Evolutionary conservation across 2,329 filamentous ascomycete species (phyloP), one percentile per base, ranked within the genome.

Genomic region (Apiospora aurea): DNA sequence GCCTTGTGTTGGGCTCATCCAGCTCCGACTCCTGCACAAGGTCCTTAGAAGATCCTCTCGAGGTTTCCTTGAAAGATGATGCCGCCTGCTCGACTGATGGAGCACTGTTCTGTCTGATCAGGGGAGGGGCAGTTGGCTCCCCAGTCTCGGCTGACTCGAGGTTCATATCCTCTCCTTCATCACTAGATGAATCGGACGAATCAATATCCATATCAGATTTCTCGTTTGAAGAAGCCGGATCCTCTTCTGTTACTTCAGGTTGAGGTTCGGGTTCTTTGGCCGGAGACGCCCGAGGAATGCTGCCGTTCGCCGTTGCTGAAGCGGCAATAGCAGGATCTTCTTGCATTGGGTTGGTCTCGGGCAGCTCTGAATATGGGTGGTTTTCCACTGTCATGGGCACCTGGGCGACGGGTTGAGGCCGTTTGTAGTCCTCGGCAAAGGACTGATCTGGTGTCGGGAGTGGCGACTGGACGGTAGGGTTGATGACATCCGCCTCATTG

Each of bases 131-230:
- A 41, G 57, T 34, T 41, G 18, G 21, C 10, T 41, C 34, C 14
- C 21, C 57, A 4, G 18, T 13, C 29, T 41, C 57, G 29, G 38
- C 8, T 41, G 57, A 14, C 14, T 69, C 68, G 34, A 69, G 41
- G 26, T 69, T 51, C 34, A 69, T 53, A 41, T 68, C 47, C 26
- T 57, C 46, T 10, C 38, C 68, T 57, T 51, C 68, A 51, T 38
- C 68, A 43, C 47, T 69, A 26, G 70, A 70, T 16, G 68, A 70
- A 29, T 70, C 68, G 21, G 72, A 69, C 14, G 70, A 69, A 29
- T 73, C 72, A 29, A 73, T 70, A 21, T 73, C 72, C 72, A 73
- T 73, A 38, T 71, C 66, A 7, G 70, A 70, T 18, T 73, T 73
- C 2, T 70, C 70, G 43, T 46, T 47, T n/a, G 46, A 67, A 26